Evolutionary conservation across 2,329 filamentous ascomycete species (phyloP), one percentile per base, ranked within the genome.

Genomic region (Myotisia sp.): DNA sequence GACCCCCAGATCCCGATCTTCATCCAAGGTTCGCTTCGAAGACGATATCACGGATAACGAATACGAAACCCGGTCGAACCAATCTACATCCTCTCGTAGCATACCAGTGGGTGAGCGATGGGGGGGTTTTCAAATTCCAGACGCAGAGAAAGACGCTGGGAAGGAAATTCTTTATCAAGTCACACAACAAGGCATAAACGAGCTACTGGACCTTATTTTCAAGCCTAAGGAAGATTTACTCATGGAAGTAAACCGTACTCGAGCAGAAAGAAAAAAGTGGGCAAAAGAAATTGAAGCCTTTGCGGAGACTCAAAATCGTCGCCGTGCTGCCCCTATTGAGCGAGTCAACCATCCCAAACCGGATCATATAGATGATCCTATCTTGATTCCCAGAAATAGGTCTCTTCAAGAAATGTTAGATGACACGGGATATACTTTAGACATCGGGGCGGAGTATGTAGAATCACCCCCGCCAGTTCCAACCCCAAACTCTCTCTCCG

Each of bases 161-260:
- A 83, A 79, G 45, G 84, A 95, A 51, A 79, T 94, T 3, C 63
- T 95, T 1, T 94, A 92, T 49, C 82, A 93, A 53, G 76, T 92
- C 20, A 85, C 83, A 0, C 85, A 94, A 54, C 80, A 93, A 55
- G 80, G 84, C 0, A 83, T 93, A 60, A 94, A 95, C 49, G 85
- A 95, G 56, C 64, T 95, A 2, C 70, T 98, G 0, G 83, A 95
- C 49, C 70, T 76, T 1, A 66, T 98, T 0, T 98, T 98, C 62
- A 79, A 79, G 45, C 65, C 70, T 3, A 78, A 79, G 43, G 87
- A 95, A 54, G 76, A 86, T 42, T 54, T 82, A 12, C 76, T 84
- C 1, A 59, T 90, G 39, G 68, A 74, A 36, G 76, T 76, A 7
- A 69, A 71, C 6, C 65, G 69, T 31, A 82, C 78, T 0, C 71